Evolutionary conservation across 2,329 filamentous ascomycete genomes (phyloP), one percentile per base, ranked within the genome.

Genomic region (Botryotinia calthae): DNA sequence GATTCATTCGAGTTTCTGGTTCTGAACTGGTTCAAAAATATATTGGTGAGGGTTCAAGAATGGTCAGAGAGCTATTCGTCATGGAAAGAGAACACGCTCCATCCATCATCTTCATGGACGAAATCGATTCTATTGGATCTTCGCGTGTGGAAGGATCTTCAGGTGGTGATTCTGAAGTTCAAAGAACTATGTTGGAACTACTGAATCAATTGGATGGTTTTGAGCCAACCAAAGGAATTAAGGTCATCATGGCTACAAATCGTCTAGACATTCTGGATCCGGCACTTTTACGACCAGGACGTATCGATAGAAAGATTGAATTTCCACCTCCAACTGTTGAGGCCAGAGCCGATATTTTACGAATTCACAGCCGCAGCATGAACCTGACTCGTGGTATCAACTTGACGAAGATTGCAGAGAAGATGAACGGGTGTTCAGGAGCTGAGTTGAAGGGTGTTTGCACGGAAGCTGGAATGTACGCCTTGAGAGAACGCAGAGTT

Each of bases 81-180:
- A 99, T 99, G 96, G 96, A 96, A 42, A 89, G 96, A 84, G 96
- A 99, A 82, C 96, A 99, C 80, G 96, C 96, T 1, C 96, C 96
- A 34, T 97, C 93, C 77, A 99, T 99, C 84, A 99, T 99, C 84
- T 99, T 99, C 87, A 99, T 99, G 96, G 96, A 99, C 83, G 96
- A 99, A 84, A 98, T 99, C 83, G 96, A 99, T 86, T 97, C 93
- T 78, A 99, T 99, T 83, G 96, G 96, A 76, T 98, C 95, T 48
- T 97, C 94, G 74, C 93, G 96, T 84, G 95, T 99, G 71, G 96
- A 99, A 82, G 95, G 95, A 40, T 97, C 93, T 73, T 97, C 93
- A 31, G 95, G 95, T 70, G 96, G 96, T 80, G 96, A 99, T 82
- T 98, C 95, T 1, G 96, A 99, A 84, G 96, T 99, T 70, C 96